Conservation (phyloP, 768 basidiomycete genomes). For the Boletus rufocinnamomeus region DNA sequence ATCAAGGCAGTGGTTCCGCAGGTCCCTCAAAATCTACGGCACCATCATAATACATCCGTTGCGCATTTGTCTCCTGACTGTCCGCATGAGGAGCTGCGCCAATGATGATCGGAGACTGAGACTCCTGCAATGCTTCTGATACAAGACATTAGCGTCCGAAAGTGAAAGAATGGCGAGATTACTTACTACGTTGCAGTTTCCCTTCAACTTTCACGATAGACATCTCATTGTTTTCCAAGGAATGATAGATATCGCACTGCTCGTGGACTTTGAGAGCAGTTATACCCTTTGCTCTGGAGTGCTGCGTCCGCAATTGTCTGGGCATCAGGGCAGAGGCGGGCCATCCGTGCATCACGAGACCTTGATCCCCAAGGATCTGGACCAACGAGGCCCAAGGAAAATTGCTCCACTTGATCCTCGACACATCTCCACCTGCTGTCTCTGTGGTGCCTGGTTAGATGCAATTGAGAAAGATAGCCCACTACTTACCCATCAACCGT, state of each 20-base stretch:
- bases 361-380: constrained; percentile 1
- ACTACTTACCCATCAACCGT: too few species aligned
- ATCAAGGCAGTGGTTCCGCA: too few species aligned
- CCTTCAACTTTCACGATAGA: constrained; percentile 1
- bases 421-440: not conserved
- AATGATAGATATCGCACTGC: too few species aligned
- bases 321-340: too few species aligned
- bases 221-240: too few species aligned
- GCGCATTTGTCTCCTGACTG: not conserved
- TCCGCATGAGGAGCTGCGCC: not conserved
- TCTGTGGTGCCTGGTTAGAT: not conserved
- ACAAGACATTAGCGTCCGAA: not conserved
- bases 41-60: not conserved
- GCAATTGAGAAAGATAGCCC: too few species aligned
- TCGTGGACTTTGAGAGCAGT: too few species aligned
- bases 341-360: constrained; percentile 4
- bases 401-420: not conserved
- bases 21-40: not conserved
- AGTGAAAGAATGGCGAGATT: not conserved
- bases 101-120: not conserved
- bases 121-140: not conserved
- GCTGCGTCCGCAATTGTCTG: too few species aligned
- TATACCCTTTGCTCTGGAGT: too few species aligned
- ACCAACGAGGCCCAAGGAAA: not conserved
- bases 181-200: not conserved